Conservation (phyloP, 306 rosid species). For the Myrica gale region DNA sequence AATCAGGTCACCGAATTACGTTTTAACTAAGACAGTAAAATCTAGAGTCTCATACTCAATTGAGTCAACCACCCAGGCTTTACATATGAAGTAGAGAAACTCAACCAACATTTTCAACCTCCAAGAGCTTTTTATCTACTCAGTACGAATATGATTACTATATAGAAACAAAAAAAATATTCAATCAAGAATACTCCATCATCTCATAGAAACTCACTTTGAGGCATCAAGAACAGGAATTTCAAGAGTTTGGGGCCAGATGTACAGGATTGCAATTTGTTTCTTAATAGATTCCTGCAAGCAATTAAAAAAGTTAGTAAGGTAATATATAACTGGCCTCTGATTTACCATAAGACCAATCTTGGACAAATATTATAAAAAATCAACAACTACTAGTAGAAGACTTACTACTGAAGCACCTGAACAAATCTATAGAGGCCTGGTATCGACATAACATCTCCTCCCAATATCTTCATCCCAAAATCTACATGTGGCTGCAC, state of each 20-base stretch:
- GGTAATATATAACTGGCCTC: background rate
- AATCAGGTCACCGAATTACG: background rate
- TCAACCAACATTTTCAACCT: background rate
- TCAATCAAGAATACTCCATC: background rate
- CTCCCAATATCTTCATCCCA: constrained; percentile 80
- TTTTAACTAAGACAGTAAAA: background rate
- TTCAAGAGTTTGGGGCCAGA: constrained; percentile 81
- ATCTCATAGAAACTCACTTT: constrained; percentile 47
- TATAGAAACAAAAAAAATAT: background rate
- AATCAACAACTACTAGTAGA: constrained; percentile 18
- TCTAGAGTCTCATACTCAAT: background rate
- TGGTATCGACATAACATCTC: constrained; percentile 86
- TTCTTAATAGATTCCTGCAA: constrained; percentile 68
- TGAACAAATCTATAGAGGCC: constrained; percentile 80
- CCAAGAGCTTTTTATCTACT: background rate
- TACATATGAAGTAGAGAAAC: constrained; percentile 1
- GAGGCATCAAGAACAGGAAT: constrained; percentile 77
- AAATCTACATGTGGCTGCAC: constrained; percentile 89
- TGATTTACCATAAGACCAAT: background rate
- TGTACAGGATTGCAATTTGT: constrained; percentile 73
- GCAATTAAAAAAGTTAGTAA: constrained; percentile 27
- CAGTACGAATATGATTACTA: background rate
- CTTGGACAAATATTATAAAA: background rate
- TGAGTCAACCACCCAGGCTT: background rate
- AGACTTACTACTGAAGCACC: constrained; percentile 57